phyloP scores from a whole-genome alignment of 306 rosid genomes.

The Parietaria judaica region DNA sequence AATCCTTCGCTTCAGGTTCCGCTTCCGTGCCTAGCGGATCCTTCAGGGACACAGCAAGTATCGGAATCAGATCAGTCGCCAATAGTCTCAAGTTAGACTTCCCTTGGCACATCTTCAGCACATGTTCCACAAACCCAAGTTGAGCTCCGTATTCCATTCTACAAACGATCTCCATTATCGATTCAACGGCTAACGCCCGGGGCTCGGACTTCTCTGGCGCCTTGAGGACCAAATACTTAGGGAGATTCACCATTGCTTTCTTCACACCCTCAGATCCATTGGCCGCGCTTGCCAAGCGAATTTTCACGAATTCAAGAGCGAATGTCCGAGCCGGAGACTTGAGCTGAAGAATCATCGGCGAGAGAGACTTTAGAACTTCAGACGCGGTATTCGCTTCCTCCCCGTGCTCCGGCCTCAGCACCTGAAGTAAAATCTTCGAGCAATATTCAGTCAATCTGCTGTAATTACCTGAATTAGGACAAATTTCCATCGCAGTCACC shows the following conservation, averaged over 20 bases:
- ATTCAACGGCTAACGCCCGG: conserved; percentile 70
- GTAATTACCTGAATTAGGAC: conserved; percentile 31
- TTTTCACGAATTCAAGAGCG: conserved; percentile 47
- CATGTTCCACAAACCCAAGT: conserved; percentile 60
- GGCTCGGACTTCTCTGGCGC: conserved; percentile 81
- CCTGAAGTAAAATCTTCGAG: conserved; percentile 40
- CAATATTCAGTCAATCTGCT: conserved; percentile 35
- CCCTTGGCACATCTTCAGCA: conserved; percentile 62
- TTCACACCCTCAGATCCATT: conserved; percentile 37
- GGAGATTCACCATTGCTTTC: conserved; percentile 63
- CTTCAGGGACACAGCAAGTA: conserved; percentile 33
- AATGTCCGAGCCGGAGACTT: conserved; percentile 58
- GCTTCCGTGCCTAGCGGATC: conserved; percentile 53
- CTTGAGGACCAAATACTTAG: conserved; percentile 57
- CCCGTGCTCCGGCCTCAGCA: conserved; percentile 58
- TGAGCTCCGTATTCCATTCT: conserved; percentile 47
- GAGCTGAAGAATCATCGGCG: conserved; percentile 40
- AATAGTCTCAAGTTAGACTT: conserved; percentile 64
- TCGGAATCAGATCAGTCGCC: conserved; percentile 65
- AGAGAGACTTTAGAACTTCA: conserved; percentile 58
- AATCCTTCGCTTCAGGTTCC: conserved; percentile 33
- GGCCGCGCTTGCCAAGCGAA: conserved; percentile 21
- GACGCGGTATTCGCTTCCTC: conserved; percentile 46
- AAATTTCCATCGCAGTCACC: conserved; percentile 31
- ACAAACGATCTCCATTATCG: conserved; percentile 56